These are phyloP conservation scores for Xylaria sp. DNA, from an alignment of 2,329 filamentous ascomycete genomes.

Conservation along the genomic window DNA sequence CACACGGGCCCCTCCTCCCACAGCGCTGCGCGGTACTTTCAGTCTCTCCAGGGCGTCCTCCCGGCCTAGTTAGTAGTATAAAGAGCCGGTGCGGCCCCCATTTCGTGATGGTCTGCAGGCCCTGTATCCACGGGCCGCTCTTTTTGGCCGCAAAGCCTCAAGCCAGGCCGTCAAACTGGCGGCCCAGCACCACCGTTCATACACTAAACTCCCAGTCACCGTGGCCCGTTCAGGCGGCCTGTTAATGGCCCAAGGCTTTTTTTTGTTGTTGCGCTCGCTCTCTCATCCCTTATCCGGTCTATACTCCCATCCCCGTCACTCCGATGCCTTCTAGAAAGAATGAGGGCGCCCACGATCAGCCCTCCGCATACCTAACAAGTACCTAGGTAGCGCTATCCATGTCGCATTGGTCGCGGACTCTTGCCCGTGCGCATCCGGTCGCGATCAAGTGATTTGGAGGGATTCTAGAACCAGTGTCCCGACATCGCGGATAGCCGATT, in stretches of 20 bases:
- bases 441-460: conserved; percentile 37
- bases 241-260: conserved; percentile 41
- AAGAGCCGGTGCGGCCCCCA: conserved; percentile 40
- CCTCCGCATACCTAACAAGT: conserved; percentile 5
- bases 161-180: conserved; percentile 38
- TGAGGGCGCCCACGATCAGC: conserved; percentile 42
- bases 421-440: conserved; percentile 38
- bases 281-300: neutral
- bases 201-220: conserved; percentile 21
- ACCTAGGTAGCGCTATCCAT: neutral
- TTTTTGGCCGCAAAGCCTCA: conserved; percentile 48
- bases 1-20: conserved; percentile 16
- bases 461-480: conserved; percentile 30
- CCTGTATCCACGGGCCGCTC: conserved; percentile 42
- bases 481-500: conserved; percentile 39
- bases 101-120: conserved; percentile 41
- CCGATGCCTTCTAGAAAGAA: conserved; percentile 40
- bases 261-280: conserved; percentile 13
- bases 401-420: conserved; percentile 12
- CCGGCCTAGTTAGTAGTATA: conserved; percentile 44
- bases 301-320: neutral
- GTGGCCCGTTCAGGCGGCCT: conserved; percentile 46
- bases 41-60: conserved; percentile 3
- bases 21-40: neutral
- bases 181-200: conserved; percentile 41